phyloP scores from a whole-genome alignment of 2,329 filamentous ascomycete species.

The Monosporascus sp. region DNA sequence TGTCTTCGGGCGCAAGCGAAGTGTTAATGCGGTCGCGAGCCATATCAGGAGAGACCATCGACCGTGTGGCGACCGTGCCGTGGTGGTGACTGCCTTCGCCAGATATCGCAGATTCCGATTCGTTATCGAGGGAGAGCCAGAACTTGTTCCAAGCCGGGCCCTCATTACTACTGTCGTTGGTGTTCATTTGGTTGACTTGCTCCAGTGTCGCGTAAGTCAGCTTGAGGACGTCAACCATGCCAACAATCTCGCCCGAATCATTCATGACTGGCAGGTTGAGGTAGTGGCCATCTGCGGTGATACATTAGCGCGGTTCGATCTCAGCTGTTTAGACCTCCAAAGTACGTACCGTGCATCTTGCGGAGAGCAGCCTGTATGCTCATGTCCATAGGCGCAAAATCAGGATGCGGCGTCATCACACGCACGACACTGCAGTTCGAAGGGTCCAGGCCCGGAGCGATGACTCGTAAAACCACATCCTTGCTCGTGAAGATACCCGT shows the following conservation, averaged over 20 bases:
- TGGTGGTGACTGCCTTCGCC: slow-evolving; percentile 75
- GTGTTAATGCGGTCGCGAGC: slow-evolving; percentile 65
- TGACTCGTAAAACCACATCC: slow-evolving; percentile 95
- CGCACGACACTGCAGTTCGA: slow-evolving; percentile 94
- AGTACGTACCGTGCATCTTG: slow-evolving; percentile 90
- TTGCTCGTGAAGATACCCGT: slow-evolving; percentile 99
- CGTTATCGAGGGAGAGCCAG: slow-evolving; percentile 92
- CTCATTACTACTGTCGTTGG: slow-evolving; percentile 68
- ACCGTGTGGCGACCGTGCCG: slow-evolving; percentile 62
- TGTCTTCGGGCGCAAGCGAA: slow-evolving; percentile 88
- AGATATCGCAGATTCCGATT: slow-evolving; percentile 94
- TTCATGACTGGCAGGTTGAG: slow-evolving; percentile 99
- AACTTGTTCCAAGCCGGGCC: slow-evolving; percentile 99
- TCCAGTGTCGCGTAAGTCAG: slow-evolving; percentile 96
- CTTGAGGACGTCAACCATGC: slow-evolving; percentile 98
- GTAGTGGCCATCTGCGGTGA: slow-evolving; percentile 82
- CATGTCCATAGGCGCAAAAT: slow-evolving; percentile 99
- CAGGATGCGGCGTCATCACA: slow-evolving; percentile 98
- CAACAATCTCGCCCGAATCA: slow-evolving; percentile 91
- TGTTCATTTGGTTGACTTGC: slow-evolving; percentile 94
- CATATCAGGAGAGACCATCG: slow-evolving; percentile 76
- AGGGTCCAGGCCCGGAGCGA: slow-evolving; percentile 92
- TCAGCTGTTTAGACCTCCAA: neutral
- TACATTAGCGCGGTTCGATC: neutral
- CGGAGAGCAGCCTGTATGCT: slow-evolving; percentile 95